Evolutionary conservation across 176 grass and related monocot genomes (phyloP).

Genomic region (Aegilops speltoides): DNA sequence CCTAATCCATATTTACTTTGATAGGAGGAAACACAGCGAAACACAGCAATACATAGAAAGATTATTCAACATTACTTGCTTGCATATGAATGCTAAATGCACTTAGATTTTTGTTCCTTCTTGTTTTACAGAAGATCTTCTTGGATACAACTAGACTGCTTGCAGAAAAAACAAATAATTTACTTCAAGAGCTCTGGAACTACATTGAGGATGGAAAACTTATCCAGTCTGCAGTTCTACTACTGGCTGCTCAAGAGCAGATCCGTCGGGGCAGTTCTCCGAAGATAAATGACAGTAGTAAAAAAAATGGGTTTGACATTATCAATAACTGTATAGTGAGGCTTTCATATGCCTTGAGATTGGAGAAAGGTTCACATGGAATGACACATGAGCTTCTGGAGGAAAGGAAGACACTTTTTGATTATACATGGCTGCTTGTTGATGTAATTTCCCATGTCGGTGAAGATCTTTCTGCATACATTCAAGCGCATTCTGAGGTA

Average conservation of each 20-base stretch:
- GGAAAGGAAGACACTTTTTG: neutral
- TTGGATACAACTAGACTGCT: neutral
- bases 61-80: neutral
- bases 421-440: neutral
- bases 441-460: constrained; percentile 1
- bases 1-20: neutral
- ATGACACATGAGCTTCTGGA: neutral
- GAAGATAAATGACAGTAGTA: neutral
- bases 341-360: neutral
- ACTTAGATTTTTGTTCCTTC: neutral
- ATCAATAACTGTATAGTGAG: neutral
- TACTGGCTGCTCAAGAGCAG: neutral
- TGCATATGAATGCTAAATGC: neutral
- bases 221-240: neutral
- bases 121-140: neutral
- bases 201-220: neutral
- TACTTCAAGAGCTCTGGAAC: neutral
- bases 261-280: neutral
- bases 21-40: neutral
- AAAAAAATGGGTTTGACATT: neutral
- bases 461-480: constrained; percentile 23
- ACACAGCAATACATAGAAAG: neutral
- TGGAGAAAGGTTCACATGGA: neutral
- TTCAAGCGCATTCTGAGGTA: constrained; percentile 15
- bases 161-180: neutral